Base-by-base conservation (phyloP, 305 asterid species). In the Plantago coronopus region DNA sequence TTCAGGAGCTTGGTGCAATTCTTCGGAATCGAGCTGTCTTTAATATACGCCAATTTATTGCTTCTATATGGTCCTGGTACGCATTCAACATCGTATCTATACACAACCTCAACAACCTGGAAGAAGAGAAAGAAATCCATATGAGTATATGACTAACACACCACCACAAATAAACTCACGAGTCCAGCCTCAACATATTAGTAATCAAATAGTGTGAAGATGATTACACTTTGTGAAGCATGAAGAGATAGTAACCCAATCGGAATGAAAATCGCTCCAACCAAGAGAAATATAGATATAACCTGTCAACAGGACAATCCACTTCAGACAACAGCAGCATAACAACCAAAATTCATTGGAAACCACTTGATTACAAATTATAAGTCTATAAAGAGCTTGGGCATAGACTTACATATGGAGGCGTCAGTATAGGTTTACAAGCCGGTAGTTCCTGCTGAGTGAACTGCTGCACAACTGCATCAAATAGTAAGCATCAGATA, bases 391-490 rank as follows among this genome's bases (percentile, higher is more conserved):
- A 21, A 27, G 18, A 8, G 11, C 8, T 37, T 50, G 53, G 45
- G 18, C 48, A 70, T 67, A 25, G 44, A 67, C 76, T 77, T 69
- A 87, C 95, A 87, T 81, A 82, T 38, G 76, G 64, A 25, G 95
- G 94, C 7, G 95, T 81, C 29, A 84, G 59, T 53, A 87, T 82
- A 31, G 94, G 95, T 68, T 83, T 84, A 76, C 95, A 84, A 54
- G 95, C 88, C 22, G 95, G 95, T 14, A 87, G 85, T 55, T 69
- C 75, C 74, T 84, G 94, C 62, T 84, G 95, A 19, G 81, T 87
- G 66, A 87, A 87, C 72, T 77, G 82, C 67, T 80, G 58, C 18
- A 82, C 25, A 68, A 85, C 95, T 84, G 85, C 85, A 66, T 69
- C 62, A 57, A 11, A 8, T 31, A 31, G 1, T 31, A n/a, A 31